Conservation (phyloP, 1,139 yeast species). For the Hyphopichia wangnamkhiaoensis region DNA sequence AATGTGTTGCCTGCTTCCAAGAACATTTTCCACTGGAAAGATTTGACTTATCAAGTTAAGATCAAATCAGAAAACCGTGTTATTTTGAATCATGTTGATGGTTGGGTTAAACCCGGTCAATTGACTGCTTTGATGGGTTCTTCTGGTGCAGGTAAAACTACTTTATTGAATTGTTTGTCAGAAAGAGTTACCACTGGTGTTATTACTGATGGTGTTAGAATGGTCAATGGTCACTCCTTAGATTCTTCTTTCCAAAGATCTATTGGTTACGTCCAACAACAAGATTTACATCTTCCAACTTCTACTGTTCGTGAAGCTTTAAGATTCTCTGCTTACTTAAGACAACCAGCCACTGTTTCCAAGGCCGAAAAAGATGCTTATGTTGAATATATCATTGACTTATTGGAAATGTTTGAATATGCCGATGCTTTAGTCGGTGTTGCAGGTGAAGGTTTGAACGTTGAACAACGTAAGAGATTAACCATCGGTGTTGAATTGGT, state of each 20-base stretch:
- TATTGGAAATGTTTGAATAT: slow-evolving; percentile 71
- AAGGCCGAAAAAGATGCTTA: slow-evolving; percentile 63
- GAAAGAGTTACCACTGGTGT: slow-evolving; percentile 79
- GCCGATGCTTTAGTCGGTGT: slow-evolving; percentile 86
- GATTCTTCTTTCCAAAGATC: slow-evolving; percentile 77
- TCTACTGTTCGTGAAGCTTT: slow-evolving; percentile 81
- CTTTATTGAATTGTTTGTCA: slow-evolving; percentile 70
- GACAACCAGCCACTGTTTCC: slow-evolving; percentile 62
- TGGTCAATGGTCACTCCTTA: slow-evolving; percentile 69
- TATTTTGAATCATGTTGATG: slow-evolving; percentile 69
- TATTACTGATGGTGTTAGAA: slow-evolving; percentile 67
- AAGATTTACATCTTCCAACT: slow-evolving; percentile 72
- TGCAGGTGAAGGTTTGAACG: slow-evolving; percentile 76
- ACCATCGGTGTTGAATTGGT: slow-evolving; percentile 87
- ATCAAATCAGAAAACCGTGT: slow-evolving; percentile 65
- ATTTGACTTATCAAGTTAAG: slow-evolving; percentile 71
- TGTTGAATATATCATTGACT: slow-evolving; percentile 68
- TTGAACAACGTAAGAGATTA: slow-evolving; percentile 82
- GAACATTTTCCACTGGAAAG: slow-evolving; percentile 77
- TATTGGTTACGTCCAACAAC: slow-evolving; percentile 84
- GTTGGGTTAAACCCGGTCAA: slow-evolving; percentile 73
- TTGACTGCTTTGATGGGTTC: slow-evolving; percentile 69
- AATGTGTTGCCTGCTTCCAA: slow-evolving; percentile 12
- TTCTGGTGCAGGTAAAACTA: slow-evolving; percentile 87
- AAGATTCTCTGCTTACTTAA: slow-evolving; percentile 67